A percentile compares a stretch with the other conserved stretches of the same genome.
Evolutionary conservation across 2,329 filamentous ascomycete species (phyloP).

Genomic region (Aspergillus aculeatinus): DNA sequence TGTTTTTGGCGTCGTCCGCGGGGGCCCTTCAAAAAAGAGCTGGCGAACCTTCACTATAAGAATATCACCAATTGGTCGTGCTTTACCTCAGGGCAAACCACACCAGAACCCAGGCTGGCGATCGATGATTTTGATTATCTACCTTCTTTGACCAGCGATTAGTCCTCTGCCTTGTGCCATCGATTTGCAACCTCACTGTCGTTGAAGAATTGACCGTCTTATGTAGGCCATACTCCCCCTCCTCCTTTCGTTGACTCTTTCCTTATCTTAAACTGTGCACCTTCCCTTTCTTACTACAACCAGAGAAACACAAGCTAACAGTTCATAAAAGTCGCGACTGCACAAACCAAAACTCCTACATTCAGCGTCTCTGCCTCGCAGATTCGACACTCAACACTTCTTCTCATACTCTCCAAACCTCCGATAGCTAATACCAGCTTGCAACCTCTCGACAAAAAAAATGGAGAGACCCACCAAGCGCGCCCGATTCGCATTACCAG

Average conservation of each 20-base stretch:
- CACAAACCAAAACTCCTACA: background rate
- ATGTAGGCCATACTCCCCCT: background rate
- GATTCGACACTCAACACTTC: background rate
- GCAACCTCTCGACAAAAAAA: background rate
- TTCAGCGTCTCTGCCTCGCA: background rate
- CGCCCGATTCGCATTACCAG: conserved; percentile 49
- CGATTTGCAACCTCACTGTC: background rate
- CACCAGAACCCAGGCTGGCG: background rate
- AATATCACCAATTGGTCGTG: background rate
- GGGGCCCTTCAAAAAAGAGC: conserved; percentile 6
- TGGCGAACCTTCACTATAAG: background rate
- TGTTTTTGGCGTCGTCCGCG: conserved; percentile 20
- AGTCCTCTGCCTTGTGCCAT: background rate
- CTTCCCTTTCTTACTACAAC: background rate
- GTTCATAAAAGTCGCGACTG: background rate
- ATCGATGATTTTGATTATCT: background rate
- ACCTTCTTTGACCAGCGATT: background rate
- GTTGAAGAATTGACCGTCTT: background rate
- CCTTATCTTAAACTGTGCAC: background rate
- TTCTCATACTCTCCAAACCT: background rate
- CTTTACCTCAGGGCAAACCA: background rate
- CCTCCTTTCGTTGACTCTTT: background rate
- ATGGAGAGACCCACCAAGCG: conserved; percentile 54
- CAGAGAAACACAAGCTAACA: background rate
- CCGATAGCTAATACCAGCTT: background rate